A percentile compares a stretch with the other conserved stretches of the same genome.
Evolutionary conservation across 176 grass and related monocot genomes (phyloP).

Genomic region (maize (Zea mays)): DNA sequence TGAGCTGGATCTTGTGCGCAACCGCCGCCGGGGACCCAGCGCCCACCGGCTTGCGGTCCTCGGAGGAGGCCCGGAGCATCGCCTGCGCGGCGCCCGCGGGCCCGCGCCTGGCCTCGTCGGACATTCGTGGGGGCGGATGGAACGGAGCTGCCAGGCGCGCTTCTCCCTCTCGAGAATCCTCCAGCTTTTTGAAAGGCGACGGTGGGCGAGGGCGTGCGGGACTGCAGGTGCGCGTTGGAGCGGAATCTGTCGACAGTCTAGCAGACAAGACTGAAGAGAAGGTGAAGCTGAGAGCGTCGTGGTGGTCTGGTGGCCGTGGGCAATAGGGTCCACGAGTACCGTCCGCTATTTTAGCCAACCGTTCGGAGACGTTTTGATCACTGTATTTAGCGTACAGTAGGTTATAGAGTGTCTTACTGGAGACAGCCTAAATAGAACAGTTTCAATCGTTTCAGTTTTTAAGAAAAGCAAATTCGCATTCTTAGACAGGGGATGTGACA

Average conservation of each 20-base stretch:
- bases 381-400: too few relatives aligned
- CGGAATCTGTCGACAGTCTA: not conserved
- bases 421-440: too few relatives aligned
- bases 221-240: not conserved
- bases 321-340: too few relatives aligned
- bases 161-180: not conserved
- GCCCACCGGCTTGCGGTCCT: constrained; percentile 54
- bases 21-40: constrained; percentile 37
- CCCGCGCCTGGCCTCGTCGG: constrained; percentile 53
- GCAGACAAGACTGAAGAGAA: not conserved
- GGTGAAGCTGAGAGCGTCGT: not conserved
- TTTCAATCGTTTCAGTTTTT: too few relatives aligned
- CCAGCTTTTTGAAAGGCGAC: constrained; percentile 26
- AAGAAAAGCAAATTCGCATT: too few relatives aligned
- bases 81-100: constrained; percentile 31
- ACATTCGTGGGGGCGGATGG: constrained; percentile 47
- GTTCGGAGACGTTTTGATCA: too few relatives aligned
- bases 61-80: constrained; percentile 48
- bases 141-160: constrained; percentile 14
- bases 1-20: constrained; percentile 80
- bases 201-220: not conserved
- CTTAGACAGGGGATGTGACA: too few relatives aligned
- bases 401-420: too few relatives aligned
- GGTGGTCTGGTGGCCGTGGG: not conserved
- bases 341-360: too few relatives aligned